Percentiles rank a stretch among this genome's conserved stretches.
Conservation (phyloP, 306 rosid species). For the Ormosia emarginata region DNA sequence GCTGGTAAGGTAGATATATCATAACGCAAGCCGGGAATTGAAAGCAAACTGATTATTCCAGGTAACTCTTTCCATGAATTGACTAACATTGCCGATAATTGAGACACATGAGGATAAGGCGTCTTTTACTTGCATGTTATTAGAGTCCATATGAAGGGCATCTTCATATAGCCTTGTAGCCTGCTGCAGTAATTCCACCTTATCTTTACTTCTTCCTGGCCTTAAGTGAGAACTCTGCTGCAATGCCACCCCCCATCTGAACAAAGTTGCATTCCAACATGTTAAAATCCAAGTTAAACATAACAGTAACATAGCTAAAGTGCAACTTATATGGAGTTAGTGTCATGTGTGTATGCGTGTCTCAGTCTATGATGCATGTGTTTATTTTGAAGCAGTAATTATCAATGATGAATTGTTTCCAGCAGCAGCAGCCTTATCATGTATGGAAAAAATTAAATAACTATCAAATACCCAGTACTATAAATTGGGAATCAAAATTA, state of each 20-base stretch:
- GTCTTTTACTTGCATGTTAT: slow-evolving; percentile 66
- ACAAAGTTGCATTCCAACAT: slow-evolving; percentile 57
- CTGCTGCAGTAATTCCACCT: slow-evolving; percentile 72
- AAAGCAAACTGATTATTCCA: slow-evolving; percentile 8
- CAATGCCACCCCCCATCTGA: slow-evolving; percentile 85
- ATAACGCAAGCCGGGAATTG: slow-evolving; percentile 1
- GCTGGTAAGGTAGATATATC: background rate
- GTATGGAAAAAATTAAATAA: too few species aligned
- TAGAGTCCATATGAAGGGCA: slow-evolving; percentile 68
- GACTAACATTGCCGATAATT: slow-evolving; percentile 40
- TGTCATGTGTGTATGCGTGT: background rate
- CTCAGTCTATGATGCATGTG: background rate
- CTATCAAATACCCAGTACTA: too few species aligned
- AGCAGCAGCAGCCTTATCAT: too few species aligned
- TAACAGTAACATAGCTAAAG: background rate
- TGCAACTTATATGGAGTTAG: background rate
- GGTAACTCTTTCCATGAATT: slow-evolving; percentile 10
- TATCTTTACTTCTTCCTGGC: slow-evolving; percentile 79
- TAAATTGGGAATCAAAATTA: too few species aligned
- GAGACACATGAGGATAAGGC: slow-evolving; percentile 69
- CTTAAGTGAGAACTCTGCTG: slow-evolving; percentile 88
- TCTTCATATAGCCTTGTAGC: slow-evolving; percentile 88
- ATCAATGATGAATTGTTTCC: too few species aligned
- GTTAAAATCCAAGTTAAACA: slow-evolving; percentile 10
- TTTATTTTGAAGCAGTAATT: background rate